Conservation (phyloP, 2,329 filamentous ascomycete species). For the Eutypella sp. region DNA sequence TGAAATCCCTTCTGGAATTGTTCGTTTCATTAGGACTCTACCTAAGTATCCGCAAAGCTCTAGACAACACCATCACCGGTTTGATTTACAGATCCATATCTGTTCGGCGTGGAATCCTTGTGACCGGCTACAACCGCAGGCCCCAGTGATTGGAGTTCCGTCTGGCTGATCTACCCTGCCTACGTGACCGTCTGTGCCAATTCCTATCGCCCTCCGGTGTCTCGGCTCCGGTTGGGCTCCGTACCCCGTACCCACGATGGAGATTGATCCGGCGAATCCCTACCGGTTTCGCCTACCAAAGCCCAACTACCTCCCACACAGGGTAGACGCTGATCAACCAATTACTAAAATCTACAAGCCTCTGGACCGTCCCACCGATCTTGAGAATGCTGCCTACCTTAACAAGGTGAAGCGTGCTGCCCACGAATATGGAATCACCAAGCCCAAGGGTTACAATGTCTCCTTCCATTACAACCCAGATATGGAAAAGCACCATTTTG, state of each 20-base stretch:
- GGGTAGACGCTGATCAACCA: slow-evolving; percentile 42
- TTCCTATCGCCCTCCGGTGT: not conserved
- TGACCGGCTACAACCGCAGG: no score
- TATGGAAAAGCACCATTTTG: slow-evolving; percentile 96
- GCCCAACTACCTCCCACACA: slow-evolving; percentile 57
- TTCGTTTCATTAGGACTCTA: no score
- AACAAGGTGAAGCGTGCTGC: slow-evolving; percentile 54
- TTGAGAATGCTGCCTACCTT: slow-evolving; percentile 52
- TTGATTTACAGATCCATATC: no score
- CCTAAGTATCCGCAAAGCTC: no score
- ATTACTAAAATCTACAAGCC: slow-evolving; percentile 47
- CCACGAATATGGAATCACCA: slow-evolving; percentile 64
- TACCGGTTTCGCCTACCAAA: slow-evolving; percentile 52
- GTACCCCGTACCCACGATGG: slow-evolving; percentile 24
- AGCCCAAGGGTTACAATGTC: slow-evolving; percentile 81
- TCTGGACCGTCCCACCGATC: slow-evolving; percentile 45
- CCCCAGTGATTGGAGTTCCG: no score
- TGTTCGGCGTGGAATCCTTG: no score
- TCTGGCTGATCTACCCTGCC: not conserved
- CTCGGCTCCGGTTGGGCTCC: slow-evolving; percentile 1
- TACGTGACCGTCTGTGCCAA: not conserved
- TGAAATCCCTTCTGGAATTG: no score
- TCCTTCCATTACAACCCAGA: slow-evolving; percentile 94
- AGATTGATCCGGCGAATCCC: slow-evolving; percentile 34
- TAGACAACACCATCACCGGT: no score